Conservation (phyloP, 257 asterid species). For the Salvia hispanica region DNA sequence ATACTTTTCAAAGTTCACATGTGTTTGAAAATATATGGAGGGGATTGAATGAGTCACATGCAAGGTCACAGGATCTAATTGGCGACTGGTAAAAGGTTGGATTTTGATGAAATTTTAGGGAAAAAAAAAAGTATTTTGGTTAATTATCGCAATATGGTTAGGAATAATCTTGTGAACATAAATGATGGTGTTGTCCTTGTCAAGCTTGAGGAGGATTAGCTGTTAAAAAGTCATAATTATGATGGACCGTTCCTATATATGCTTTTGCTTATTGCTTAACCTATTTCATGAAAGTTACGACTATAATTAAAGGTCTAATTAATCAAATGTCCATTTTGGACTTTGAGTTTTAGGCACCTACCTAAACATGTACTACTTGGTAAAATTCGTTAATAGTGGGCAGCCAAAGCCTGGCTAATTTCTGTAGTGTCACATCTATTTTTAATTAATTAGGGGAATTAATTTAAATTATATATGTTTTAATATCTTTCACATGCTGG, state of each 20-base stretch:
- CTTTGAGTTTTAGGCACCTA: conserved; percentile 14
- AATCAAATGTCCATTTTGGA: conserved; percentile 18
- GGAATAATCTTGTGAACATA: conserved; percentile 33
- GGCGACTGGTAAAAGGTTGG: conserved; percentile 30
- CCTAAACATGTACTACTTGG: conserved; percentile 14
- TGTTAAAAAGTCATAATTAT: conserved; percentile 32
- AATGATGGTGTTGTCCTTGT: conserved; percentile 39
- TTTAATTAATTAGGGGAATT: too few species aligned
- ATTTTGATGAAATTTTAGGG: background rate
- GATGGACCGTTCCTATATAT: conserved; percentile 31
- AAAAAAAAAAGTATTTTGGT: background rate
- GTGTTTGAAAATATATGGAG: conserved; percentile 30
- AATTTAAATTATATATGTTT: too few species aligned
- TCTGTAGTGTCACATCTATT: too few species aligned
- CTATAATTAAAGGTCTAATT: conserved; percentile 28
- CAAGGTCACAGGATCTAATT: conserved; percentile 31
- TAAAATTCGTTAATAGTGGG: conserved; percentile 12
- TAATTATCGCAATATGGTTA: conserved; percentile 22
- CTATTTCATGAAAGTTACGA: conserved; percentile 24
- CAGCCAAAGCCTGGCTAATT: background rate
- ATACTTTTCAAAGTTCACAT: conserved; percentile 39
- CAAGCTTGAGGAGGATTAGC: conserved; percentile 35
- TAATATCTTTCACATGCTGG: too few species aligned
- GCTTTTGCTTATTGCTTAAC: conserved; percentile 27
- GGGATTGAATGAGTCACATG: conserved; percentile 40